These are phyloP conservation scores for Hygrocybe punicea DNA, from an alignment of 768 basidiomycete species.

Conservation along the genomic window DNA sequence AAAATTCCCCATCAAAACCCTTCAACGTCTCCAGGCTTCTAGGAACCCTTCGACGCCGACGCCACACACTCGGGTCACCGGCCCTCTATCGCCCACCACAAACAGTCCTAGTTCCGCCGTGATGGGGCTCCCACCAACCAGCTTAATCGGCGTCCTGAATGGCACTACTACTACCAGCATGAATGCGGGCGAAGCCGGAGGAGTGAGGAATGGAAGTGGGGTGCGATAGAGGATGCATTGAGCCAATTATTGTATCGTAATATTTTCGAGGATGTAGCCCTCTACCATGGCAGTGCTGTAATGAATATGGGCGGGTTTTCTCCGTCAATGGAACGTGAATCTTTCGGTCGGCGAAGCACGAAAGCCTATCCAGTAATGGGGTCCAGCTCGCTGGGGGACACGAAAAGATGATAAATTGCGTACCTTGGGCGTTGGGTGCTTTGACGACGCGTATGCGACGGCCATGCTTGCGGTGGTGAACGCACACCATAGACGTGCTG, in stretches of 20 bases:
- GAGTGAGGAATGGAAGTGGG: background rate
- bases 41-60: conserved; percentile 37
- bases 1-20: conserved; percentile 91
- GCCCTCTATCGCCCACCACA: background rate
- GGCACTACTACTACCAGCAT: background rate
- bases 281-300: conserved; percentile 47
- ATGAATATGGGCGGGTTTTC: conserved; percentile 50
- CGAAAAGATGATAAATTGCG: background rate
- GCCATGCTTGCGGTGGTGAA: conserved; percentile 85
- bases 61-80: background rate
- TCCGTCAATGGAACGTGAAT: conserved; percentile 6
- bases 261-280: background rate
- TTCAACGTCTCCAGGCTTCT: conserved; percentile 73
- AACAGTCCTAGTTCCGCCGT: background rate
- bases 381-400: background rate
- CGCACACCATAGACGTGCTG: conserved; percentile 76
- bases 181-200: background rate
- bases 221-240: background rate
- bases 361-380: conserved; percentile 29
- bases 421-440: conserved; percentile 58
- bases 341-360: conserved; percentile 41
- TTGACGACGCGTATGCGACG: conserved; percentile 61
- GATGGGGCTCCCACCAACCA: conserved; percentile 1
- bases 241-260: background rate
- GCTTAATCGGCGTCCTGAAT: background rate